These are phyloP conservation scores for Penicillium sp. DNA, from an alignment of 2,329 filamentous ascomycete species.

Conservation along the genomic window DNA sequence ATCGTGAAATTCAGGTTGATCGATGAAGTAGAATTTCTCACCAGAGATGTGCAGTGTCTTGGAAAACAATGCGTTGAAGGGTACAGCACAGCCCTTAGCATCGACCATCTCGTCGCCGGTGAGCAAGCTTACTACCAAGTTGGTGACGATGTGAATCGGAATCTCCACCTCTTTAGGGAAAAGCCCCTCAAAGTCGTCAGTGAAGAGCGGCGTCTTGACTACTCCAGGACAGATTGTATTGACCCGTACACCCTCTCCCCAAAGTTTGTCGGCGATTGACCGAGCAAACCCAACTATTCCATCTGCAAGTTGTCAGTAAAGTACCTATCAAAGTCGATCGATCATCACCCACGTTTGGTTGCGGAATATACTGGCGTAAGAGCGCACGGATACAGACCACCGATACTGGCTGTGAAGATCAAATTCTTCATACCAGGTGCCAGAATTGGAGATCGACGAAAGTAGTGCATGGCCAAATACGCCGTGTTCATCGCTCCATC, in stretches of 20 bases:
- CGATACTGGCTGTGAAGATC: constrained; percentile 36
- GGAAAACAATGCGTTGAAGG: neutral
- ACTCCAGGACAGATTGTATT: constrained; percentile 27
- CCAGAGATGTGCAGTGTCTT: neutral
- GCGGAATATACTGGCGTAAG: constrained; percentile 36
- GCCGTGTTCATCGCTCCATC: constrained; percentile 38
- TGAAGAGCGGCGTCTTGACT: constrained; percentile 13
- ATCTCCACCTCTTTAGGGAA: neutral
- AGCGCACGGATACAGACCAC: constrained; percentile 33
- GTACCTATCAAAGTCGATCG: neutral
- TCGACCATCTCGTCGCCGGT: neutral
- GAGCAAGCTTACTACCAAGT: neutral
- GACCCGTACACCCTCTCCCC: constrained; percentile 33
- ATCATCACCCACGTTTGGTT: constrained; percentile 26
- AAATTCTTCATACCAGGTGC: constrained; percentile 21
- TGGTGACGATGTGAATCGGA: neutral
- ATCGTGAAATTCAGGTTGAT: neutral
- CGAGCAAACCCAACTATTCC: constrained; percentile 38
- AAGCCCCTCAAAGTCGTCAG: neutral
- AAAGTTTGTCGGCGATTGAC: constrained; percentile 31
- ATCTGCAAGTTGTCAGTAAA: constrained; percentile 7
- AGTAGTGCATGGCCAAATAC: constrained; percentile 39
- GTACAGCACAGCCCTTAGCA: neutral
- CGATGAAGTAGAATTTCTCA: neutral
- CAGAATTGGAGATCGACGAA: constrained; percentile 27